These are phyloP conservation scores for Kodamaea suecica DNA, from an alignment of 1,139 yeast species.

Conservation along the genomic window DNA sequence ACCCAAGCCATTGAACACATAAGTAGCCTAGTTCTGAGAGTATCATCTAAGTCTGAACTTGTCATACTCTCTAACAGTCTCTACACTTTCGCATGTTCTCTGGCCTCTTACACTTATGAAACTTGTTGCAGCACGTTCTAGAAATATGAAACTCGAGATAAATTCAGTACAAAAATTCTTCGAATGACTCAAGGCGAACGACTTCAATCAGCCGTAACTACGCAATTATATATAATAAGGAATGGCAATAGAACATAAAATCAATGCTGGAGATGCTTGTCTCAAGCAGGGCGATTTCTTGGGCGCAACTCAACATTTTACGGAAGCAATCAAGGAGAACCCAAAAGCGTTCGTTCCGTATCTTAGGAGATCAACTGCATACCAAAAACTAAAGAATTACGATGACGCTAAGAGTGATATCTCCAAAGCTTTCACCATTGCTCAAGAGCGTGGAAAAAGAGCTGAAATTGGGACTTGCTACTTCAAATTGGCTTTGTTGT, in stretches of 20 bases:
- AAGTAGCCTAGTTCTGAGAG: too few relatives aligned
- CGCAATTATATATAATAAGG: too few relatives aligned
- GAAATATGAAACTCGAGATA: too few relatives aligned
- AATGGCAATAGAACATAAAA: constrained; percentile 43
- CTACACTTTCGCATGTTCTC: too few relatives aligned
- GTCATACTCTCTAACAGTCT: too few relatives aligned
- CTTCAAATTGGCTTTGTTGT: constrained; percentile 55
- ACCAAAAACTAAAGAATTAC: constrained; percentile 50
- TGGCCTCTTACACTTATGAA: too few relatives aligned
- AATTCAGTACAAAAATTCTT: too few relatives aligned
- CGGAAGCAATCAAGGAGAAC: constrained; percentile 34
- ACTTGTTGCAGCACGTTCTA: too few relatives aligned
- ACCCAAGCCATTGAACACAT: too few relatives aligned
- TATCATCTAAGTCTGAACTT: too few relatives aligned
- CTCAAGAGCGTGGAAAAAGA: constrained; percentile 50
- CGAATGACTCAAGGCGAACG: too few relatives aligned
- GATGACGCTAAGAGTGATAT: constrained; percentile 53
- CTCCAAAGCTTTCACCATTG: constrained; percentile 52
- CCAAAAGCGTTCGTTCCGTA: constrained; percentile 52
- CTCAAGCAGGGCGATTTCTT: constrained; percentile 31
- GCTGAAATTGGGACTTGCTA: constrained; percentile 56
- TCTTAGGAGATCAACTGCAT: constrained; percentile 54
- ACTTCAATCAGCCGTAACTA: too few relatives aligned
- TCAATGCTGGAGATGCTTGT: constrained; percentile 35
- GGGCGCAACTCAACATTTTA: constrained; percentile 33